Evolutionary conservation across 164 flowering plant species (phyloP).

Genomic region (Sextonia rubra): DNA sequence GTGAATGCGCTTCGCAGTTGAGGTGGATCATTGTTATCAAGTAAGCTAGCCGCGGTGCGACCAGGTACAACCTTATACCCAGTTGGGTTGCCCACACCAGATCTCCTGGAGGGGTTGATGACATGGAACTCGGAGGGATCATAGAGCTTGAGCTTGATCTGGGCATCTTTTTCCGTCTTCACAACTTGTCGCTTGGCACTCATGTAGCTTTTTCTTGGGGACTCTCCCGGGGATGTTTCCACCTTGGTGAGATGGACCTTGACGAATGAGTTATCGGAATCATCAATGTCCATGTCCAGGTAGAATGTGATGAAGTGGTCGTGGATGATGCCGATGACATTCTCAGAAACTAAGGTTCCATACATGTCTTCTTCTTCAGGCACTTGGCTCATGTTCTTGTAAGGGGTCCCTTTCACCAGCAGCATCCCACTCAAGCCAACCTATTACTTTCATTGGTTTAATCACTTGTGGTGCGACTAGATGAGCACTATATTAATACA

Average conservation of each 20-base stretch:
- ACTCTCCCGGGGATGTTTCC: conserved; percentile 38
- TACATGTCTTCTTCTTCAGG: conserved; percentile 39
- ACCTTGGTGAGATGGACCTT: conserved; percentile 57
- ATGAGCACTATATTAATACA: too few relatives aligned
- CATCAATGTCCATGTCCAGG: conserved; percentile 91
- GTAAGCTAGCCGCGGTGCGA: conserved; percentile 74
- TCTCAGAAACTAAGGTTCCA: conserved; percentile 79
- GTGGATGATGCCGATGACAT: conserved; percentile 82
- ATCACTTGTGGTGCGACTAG: too few relatives aligned
- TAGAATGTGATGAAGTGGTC: conserved; percentile 82
- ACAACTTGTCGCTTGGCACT: conserved; percentile 50
- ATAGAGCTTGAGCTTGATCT: conserved; percentile 58
- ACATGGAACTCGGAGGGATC: conserved; percentile 81
- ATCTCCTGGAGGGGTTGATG: conserved; percentile 52
- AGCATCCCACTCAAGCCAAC: conserved; percentile 87
- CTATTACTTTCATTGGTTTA: conserved; percentile 26
- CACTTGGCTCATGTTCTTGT: conserved; percentile 54
- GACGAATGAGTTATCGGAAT: conserved; percentile 73
- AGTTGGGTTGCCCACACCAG: conserved; percentile 71
- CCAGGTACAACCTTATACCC: conserved; percentile 85
- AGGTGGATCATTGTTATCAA: conserved; percentile 72
- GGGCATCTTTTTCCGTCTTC: conserved; percentile 82
- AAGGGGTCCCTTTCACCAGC: conserved; percentile 84
- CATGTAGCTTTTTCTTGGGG: conserved; percentile 69
- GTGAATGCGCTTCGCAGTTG: conserved; percentile 76